Evolutionary conservation across 2,329 filamentous ascomycete species (phyloP), one percentile per base, ranked within the genome.

Genomic region (Fusarium nematophilum): DNA sequence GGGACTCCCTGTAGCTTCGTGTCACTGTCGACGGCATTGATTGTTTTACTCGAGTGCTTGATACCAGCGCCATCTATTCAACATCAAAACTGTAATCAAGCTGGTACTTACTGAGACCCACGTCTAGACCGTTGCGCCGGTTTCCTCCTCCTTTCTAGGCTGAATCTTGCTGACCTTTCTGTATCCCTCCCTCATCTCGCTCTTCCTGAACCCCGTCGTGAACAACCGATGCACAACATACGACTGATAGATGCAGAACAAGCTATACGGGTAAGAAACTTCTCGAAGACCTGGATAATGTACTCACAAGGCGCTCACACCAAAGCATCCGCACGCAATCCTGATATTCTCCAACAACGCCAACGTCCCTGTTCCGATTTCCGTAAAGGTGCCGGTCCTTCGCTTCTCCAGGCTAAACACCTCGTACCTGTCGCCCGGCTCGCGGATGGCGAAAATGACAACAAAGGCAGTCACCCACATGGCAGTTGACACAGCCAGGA

Each of bases 271-370:
- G 7, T 53, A 8, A 43, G 15, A 3, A 3, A 4, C 9, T 4
- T 1, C 3, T 9, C 8, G 26, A 1, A 13, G 1, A 10, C 1
- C 4, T 11, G 2, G 6, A 2, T 3, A 0, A 1, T 3, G 15
- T n/a, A 59, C 59, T 39, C 25, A 64, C 60, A 63, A 64, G 13
- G 59, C 55, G 8, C 40, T 52, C 23, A 63, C 33, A 9, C 55
- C 60, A 23, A 64, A 64, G 9, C 59, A 60, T 9, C 59, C 60
- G 14, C 59, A 64, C 1, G 55, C 42, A n/a, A 60, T 57, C 4
- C 50, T 36, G 3, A 63, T 52, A 5, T 60, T 63, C 11, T 64
- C 33, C 31, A 63, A 13, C 55, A 60, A 39, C 2, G 39, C 45
- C 9, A 63, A 26, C 0, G 59, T 11, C 3, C 59, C 59, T 2